Conservation (phyloP, 768 basidiomycete genomes). For the Coprinopsis strossmayeri region DNA sequence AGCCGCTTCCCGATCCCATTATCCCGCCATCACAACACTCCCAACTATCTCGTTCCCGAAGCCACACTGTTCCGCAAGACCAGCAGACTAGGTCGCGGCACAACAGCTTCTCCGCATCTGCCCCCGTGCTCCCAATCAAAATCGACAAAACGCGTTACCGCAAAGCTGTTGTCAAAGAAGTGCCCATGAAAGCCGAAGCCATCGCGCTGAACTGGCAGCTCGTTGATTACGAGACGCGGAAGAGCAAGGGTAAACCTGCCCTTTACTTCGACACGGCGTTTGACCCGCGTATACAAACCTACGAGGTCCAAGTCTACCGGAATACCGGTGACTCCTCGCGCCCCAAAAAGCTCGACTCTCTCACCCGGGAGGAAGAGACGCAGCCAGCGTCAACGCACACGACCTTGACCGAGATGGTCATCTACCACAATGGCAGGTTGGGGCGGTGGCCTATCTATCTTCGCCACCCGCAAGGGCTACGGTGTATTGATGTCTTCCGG, state of each 20-base stretch:
- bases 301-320: too few species aligned
- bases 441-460: constrained; percentile 35
- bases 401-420: constrained; percentile 41
- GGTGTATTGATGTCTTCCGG: constrained; percentile 53
- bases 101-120: constrained; percentile 10
- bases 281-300: constrained; percentile 29
- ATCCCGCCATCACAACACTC: too few species aligned
- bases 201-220: constrained; percentile 44
- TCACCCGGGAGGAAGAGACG: constrained; percentile 32
- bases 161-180: constrained; percentile 22
- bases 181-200: constrained; percentile 32
- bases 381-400: constrained; percentile 38
- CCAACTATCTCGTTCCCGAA: too few species aligned
- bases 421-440: constrained; percentile 34
- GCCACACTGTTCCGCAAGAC: too few species aligned
- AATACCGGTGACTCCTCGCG: too few species aligned
- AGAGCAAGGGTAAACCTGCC: constrained; percentile 23
- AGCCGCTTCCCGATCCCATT: too few species aligned
- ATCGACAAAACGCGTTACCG: constrained; percentile 20
- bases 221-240: constrained; percentile 30
- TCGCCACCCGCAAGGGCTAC: constrained; percentile 35
- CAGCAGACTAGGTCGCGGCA: constrained; percentile 9
- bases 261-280: constrained; percentile 49
- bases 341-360: constrained; percentile 12
- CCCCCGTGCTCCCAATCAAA: not conserved